Conservation (phyloP, 129 eudicot species). For the Kitagawia praeruptora region DNA sequence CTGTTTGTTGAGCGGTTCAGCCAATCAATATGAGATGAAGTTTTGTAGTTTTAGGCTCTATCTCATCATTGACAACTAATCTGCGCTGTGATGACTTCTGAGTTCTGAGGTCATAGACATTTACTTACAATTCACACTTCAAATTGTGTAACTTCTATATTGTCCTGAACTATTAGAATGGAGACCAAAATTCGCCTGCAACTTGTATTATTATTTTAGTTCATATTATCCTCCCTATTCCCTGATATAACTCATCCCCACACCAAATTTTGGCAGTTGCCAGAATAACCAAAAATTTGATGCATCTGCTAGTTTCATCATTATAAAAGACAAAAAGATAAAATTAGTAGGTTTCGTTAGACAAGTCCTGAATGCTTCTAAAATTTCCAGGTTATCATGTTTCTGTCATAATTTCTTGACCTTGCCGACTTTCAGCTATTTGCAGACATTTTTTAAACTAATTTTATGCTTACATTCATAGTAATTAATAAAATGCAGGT, state of each 20-base stretch:
- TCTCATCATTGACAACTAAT: not conserved
- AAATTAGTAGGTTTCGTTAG: not conserved
- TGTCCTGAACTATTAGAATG: not conserved
- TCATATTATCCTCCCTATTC: not conserved
- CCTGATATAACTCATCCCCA: not conserved
- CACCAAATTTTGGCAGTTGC: not conserved
- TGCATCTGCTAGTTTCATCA: not conserved
- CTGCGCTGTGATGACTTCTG: not conserved
- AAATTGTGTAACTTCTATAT: not conserved
- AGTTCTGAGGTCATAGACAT: not conserved
- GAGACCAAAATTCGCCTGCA: not conserved
- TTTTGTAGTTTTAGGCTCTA: not conserved
- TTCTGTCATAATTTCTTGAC: not conserved
- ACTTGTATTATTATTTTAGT: not conserved
- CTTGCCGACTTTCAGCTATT: not conserved
- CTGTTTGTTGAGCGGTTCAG: not conserved
- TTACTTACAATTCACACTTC: not conserved
- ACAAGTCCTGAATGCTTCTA: not conserved
- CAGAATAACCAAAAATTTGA: not conserved
- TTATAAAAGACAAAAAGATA: not conserved
- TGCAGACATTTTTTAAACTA: not conserved
- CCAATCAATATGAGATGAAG: not conserved
- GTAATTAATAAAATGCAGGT: slow-evolving; percentile 27
- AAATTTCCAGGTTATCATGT: not conserved
- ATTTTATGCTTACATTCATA: not conserved